Evolutionary conservation across 1,139 yeast genomes (phyloP), one percentile per base, ranked within the genome.

Genomic region (Ogataea hybrid): DNA sequence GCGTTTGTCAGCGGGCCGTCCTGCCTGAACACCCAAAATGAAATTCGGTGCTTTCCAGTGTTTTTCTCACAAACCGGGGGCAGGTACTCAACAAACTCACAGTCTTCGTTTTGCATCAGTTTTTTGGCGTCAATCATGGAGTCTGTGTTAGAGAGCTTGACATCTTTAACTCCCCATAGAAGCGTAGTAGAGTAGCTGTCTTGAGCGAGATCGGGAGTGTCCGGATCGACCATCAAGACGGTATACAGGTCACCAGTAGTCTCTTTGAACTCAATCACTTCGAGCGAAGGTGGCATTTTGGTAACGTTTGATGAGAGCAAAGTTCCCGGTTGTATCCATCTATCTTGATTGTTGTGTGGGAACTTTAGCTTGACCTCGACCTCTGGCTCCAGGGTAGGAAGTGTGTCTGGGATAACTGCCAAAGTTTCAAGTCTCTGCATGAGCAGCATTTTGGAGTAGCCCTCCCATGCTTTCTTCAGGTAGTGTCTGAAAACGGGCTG

Each of bases 11-110:
- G 43, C 8, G 46, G 51, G 8, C 53, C 54, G 14, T 42, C 43
- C 64, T 92, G 97, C 65, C 89, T 80, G 65, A 89, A 85, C 3
- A 88, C 95, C 96, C 97, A 89, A 37, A 88, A 79, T 44, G 88
- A 81, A 44, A 85, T 83, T 64, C 98, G 79, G 65, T 92, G 97
- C 25, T 70, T 70, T 23, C 85, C 85, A 6, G 84, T 73, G 62
- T 94, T 92, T 67, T 86, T 86, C 61, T 90, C 97, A 11, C 97
- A 96, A 28, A 79, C 77, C 40, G 96, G 88, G 20, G 98, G 97
- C 29, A 73, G 60, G 60, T 88, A 92, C n/a, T 76, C 72, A 39
- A 71, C 67, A 50, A 85, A 69, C 36, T 75, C 79, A 25, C 35
- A 49, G 4, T 65, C 71, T 41, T 65, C 73, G 16, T 75, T 63